Evolutionary conservation across 163 green algal genomes (phyloP).

Genomic region (Picocystis sp.): DNA sequence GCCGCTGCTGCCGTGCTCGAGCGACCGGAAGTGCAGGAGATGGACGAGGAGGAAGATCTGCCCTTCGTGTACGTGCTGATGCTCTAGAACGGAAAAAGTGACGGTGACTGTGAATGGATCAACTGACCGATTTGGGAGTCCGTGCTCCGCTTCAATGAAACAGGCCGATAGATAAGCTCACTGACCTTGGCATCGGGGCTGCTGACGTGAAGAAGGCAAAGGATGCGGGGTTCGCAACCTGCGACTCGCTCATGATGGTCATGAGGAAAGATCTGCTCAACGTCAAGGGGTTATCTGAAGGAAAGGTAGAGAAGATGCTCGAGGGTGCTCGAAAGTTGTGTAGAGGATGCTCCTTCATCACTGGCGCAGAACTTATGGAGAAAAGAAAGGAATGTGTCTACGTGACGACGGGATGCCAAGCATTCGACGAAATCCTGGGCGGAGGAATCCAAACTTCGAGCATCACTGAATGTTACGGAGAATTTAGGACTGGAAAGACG

Average conservation of each 20-base stretch:
- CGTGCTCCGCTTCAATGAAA: no score
- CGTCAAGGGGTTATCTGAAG: slow-evolving; percentile 78
- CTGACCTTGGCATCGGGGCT: slow-evolving; percentile 3
- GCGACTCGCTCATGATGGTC: slow-evolving; percentile 57
- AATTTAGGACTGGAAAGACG: slow-evolving; percentile 60
- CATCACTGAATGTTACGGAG: slow-evolving; percentile 76
- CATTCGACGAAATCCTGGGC: slow-evolving; percentile 12
- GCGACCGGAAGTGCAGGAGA: no score
- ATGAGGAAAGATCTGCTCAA: slow-evolving; percentile 56
- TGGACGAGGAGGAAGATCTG: no score
- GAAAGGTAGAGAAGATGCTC: slow-evolving; percentile 82
- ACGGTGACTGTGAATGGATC: no score
- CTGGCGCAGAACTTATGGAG: not conserved
- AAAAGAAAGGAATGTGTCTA: slow-evolving; percentile 4
- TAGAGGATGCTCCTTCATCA: slow-evolving; percentile 14
- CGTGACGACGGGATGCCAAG: slow-evolving; percentile 10
- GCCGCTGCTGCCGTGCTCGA: no score
- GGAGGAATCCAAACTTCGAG: slow-evolving; percentile 41
- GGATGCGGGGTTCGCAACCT: slow-evolving; percentile 66
- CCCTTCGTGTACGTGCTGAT: no score
- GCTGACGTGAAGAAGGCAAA: slow-evolving; percentile 80
- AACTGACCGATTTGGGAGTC: no score
- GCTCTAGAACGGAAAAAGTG: no score
- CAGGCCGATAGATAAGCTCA: slow-evolving; percentile 4
- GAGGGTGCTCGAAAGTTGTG: slow-evolving; percentile 54